Evolutionary conservation across 371 early-diverging fungal genomes (phyloP).

Genomic region (Chytridium lagenaria): DNA sequence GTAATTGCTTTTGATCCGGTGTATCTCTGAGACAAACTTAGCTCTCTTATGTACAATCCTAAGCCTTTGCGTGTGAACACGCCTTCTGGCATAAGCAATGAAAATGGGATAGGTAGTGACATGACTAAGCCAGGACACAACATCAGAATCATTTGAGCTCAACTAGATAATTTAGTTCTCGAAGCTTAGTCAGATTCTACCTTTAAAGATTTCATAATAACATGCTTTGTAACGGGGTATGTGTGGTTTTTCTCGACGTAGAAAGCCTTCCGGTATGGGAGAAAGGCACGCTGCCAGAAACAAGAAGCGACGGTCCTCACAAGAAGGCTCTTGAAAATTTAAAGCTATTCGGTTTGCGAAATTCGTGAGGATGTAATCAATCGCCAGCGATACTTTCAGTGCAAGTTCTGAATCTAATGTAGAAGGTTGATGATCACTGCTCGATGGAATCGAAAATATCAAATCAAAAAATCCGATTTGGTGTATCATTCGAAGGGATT

Average conservation of each 20-base stretch:
- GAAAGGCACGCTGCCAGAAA: slow-evolving; percentile 26
- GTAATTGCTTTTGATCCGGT: slow-evolving; percentile 37
- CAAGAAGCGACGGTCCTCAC: slow-evolving; percentile 32
- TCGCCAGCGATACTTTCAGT: neutral
- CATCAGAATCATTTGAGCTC: slow-evolving; percentile 36
- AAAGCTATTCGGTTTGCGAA: neutral
- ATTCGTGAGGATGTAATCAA: neutral
- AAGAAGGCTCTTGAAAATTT: neutral
- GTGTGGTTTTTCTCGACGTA: slow-evolving; percentile 37
- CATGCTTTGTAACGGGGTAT: slow-evolving; percentile 28
- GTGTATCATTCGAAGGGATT: slow-evolving; percentile 32
- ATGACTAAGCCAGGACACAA: slow-evolving; percentile 9
- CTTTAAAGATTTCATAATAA: slow-evolving; percentile 39
- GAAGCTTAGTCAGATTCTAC: slow-evolving; percentile 22
- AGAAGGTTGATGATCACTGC: neutral
- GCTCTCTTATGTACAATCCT: slow-evolving; percentile 50
- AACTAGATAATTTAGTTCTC: no score
- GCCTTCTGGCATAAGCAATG: no score
- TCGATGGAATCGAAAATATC: neutral
- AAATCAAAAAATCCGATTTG: slow-evolving; percentile 34
- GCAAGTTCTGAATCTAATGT: neutral
- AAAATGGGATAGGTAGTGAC: neutral
- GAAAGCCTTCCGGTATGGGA: slow-evolving; percentile 8
- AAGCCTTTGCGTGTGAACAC: neutral
- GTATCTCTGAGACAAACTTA: slow-evolving; percentile 36